Conservation (phyloP, 1,139 yeast species). For the Geotrichum restrictum region DNA sequence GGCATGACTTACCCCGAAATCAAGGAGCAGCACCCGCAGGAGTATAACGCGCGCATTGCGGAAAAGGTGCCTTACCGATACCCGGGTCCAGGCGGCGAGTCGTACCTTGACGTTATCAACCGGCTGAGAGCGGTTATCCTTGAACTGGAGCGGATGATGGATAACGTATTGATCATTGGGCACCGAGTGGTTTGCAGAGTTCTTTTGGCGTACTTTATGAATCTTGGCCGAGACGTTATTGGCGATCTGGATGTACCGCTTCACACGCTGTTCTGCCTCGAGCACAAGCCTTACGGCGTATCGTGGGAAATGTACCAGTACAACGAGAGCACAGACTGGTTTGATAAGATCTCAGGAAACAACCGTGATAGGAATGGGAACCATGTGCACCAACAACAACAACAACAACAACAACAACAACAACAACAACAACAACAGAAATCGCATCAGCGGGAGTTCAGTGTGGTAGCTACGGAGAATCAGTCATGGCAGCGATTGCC, state of each 20-base stretch:
- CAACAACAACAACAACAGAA: not conserved
- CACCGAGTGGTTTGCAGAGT: slow-evolving; percentile 91
- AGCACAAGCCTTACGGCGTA: slow-evolving; percentile 92
- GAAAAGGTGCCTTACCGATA: slow-evolving; percentile 81
- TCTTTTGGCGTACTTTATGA: slow-evolving; percentile 81
- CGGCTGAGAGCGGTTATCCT: slow-evolving; percentile 85
- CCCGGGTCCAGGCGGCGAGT: slow-evolving; percentile 98
- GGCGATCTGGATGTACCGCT: slow-evolving; percentile 91
- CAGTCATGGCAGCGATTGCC: not conserved
- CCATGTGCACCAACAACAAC: not conserved
- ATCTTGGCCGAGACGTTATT: slow-evolving; percentile 73
- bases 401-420: not conserved
- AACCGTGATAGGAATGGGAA: slow-evolving; percentile 15
- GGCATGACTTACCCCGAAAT: slow-evolving; percentile 89
- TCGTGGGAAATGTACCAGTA: slow-evolving; percentile 87
- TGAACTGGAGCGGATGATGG: slow-evolving; percentile 87
- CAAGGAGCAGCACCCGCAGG: slow-evolving; percentile 64
- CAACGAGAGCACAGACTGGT: slow-evolving; percentile 74
- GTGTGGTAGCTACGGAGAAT: not conserved
- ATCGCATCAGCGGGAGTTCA: not conserved
- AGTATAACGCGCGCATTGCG: slow-evolving; percentile 67
- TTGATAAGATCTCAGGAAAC: slow-evolving; percentile 54
- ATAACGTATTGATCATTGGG: slow-evolving; percentile 74
- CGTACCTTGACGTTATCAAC: slow-evolving; percentile 87
- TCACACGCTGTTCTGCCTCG: slow-evolving; percentile 83